phyloP scores from a whole-genome alignment of 768 basidiomycete genomes.

The Asterophora lycoperdoides region DNA sequence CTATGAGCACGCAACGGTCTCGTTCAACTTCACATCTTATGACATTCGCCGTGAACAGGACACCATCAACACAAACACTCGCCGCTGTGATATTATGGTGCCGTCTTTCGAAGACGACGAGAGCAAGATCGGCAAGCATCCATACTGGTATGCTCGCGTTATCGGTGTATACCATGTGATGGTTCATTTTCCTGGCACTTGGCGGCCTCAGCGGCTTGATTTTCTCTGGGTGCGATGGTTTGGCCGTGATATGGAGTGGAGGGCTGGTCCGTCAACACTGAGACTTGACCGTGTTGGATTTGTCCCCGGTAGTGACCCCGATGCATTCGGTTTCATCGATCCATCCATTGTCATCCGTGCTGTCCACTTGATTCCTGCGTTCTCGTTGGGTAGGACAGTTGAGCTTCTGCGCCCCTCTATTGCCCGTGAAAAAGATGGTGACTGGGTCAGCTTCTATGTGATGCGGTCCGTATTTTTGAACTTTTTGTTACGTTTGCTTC shows the following conservation, averaged over 20 bases:
- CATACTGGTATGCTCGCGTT: conserved; percentile 30
- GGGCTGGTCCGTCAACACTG: conserved; percentile 8
- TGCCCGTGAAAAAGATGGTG: conserved; percentile 11
- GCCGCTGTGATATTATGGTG: conserved; percentile 31
- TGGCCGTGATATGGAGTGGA: conserved; percentile 9
- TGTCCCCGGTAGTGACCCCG: conserved; percentile 17
- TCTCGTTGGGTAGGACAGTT: conserved; percentile 20
- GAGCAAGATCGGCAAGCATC: conserved; percentile 14
- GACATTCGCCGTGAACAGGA: conserved; percentile 36
- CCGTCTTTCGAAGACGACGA: conserved; percentile 20
- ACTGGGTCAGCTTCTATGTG: conserved; percentile 32
- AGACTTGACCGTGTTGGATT: conserved; percentile 21
- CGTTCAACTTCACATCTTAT: conserved; percentile 40
- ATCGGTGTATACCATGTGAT: conserved; percentile 29
- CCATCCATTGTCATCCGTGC: conserved; percentile 28
- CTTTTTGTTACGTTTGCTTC: too few species aligned
- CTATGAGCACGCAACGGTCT: conserved; percentile 18
- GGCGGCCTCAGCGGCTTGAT: conserved; percentile 16
- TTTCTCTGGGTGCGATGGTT: conserved; percentile 27
- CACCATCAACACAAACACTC: conserved; percentile 28
- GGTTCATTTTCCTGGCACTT: conserved; percentile 11
- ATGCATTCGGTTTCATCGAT: conserved; percentile 33
- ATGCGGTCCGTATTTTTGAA: conserved; percentile 30
- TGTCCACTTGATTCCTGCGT: conserved; percentile 31
- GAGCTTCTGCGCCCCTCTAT: conserved; percentile 16